Percentiles rank a stretch among this genome's conserved stretches.
Conservation (phyloP, 768 basidiomycete genomes). For the Boletus bicolor region DNA sequence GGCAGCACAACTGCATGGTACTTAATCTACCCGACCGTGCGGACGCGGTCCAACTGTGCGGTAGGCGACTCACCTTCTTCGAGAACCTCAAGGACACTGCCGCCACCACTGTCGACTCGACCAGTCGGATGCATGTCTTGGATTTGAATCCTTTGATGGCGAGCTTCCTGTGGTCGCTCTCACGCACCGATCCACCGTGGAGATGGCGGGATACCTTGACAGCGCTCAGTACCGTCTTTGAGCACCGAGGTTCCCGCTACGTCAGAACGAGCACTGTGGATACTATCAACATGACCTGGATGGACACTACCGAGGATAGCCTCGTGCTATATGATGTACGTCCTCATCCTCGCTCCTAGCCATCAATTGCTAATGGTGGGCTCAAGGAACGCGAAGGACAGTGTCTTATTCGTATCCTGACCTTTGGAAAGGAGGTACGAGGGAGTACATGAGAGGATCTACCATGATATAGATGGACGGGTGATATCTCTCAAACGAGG, state of each 20-base stretch:
- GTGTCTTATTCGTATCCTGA: slow-evolving; percentile 31
- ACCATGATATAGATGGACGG: not conserved
- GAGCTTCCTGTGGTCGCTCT: slow-evolving; percentile 26
- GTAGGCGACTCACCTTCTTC: slow-evolving; percentile 31
- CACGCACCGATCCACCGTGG: slow-evolving; percentile 29
- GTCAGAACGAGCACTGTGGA: slow-evolving; percentile 41
- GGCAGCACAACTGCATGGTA: slow-evolving; percentile 41
- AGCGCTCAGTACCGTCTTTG: slow-evolving; percentile 30
- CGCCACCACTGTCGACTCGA: slow-evolving; percentile 6
- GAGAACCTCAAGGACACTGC: slow-evolving; percentile 24
- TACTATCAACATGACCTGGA: slow-evolving; percentile 45
- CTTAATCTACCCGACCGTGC: slow-evolving; percentile 33
- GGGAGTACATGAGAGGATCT: slow-evolving; percentile 10
- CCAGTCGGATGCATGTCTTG: slow-evolving; percentile 28
- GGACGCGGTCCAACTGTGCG: slow-evolving; percentile 28
- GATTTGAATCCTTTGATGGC: slow-evolving; percentile 30
- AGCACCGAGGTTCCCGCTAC: slow-evolving; percentile 23
- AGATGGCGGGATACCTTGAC: slow-evolving; percentile 26
- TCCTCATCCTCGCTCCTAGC: not conserved
- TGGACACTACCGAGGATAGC: slow-evolving; percentile 59
- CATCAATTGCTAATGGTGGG: not conserved
- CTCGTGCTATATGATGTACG: slow-evolving; percentile 54
- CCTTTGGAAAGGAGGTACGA: slow-evolving; percentile 28
- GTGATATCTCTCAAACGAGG: not conserved
- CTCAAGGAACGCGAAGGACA: slow-evolving; percentile 32